Evolutionary conservation across 257 asterid species (phyloP), one percentile per base, ranked within the genome.

Genomic region (Linaria vulgaris): DNA sequence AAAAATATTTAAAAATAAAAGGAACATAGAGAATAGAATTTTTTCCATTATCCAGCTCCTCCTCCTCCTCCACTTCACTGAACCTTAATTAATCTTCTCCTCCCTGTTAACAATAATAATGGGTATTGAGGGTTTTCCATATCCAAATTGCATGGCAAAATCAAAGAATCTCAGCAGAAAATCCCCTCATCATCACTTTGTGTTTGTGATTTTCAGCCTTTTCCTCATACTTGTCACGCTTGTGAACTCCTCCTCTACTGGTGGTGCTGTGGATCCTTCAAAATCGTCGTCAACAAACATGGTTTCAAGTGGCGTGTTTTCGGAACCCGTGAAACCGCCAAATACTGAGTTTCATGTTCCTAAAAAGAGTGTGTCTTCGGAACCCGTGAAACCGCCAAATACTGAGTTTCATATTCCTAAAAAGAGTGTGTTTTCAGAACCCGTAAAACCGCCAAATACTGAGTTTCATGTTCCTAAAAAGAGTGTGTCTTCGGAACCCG

Each of bases 61-160:
- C 6, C 34, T 27, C 34, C n/a, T n/a, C n/a, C n/a, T n/a, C n/a
- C n/a, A n/a, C n/a, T n/a, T n/a, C n/a, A n/a, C n/a, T n/a, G n/a
- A n/a, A n/a, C n/a, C n/a, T n/a, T n/a, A n/a, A n/a, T 71, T 13
- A 37, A 50, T 10, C 50, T 61, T 61, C 65, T 66, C 19, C 73
- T 52, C 22, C 54, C 5, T 56, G 9, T 23, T 24, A 24, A 34
- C 12, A 56, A 61, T 65, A 74, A 70, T 70, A 25, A 62, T 71
- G 71, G 73, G 62, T 70, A 62, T 72, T 62, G 72, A 53, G 39
- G 37, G 19, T 6, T 9, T 22, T 21, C 23, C 20, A 16, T 24
- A 56, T 59, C 46, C 64, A 46, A 61, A 66, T 56, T 75, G 80
- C 80, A 76, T 76, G 80, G 77, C 74, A 20, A 61, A 67, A 9